These are phyloP conservation scores for Rubia occidens DNA, from an alignment of 305 asterid genomes.

Conservation along the genomic window DNA sequence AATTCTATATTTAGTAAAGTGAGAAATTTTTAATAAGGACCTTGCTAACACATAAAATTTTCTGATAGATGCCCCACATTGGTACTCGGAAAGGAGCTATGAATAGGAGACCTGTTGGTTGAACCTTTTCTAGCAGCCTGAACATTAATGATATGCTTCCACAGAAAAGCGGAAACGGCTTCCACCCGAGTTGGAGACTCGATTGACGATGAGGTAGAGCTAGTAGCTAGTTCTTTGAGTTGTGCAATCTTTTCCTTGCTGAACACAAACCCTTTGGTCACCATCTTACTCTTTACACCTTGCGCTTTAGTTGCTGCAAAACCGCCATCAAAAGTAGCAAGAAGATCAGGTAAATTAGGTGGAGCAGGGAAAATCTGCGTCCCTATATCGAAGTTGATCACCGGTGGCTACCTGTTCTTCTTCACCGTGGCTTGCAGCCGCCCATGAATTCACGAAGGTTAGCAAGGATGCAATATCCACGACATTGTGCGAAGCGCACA, in stretches of 20 bases:
- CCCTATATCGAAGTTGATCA: constrained; percentile 8
- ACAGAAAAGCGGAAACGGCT: neutral
- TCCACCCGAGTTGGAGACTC: neutral
- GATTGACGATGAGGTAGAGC: neutral
- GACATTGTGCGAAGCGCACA: constrained; percentile 28
- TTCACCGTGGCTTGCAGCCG: constrained; percentile 21
- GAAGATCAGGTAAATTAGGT: neutral
- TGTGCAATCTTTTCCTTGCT: constrained; percentile 1
- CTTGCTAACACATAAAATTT: too few relatives aligned
- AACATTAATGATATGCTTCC: constrained; percentile 1
- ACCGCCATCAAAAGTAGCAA: neutral
- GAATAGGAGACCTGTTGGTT: neutral
- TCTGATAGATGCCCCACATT: too few relatives aligned
- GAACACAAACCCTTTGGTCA: constrained; percentile 20
- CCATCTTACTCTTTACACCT: constrained; percentile 6
- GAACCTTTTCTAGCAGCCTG: neutral
- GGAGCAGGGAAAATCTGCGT: constrained; percentile 17
- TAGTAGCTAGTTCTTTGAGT: neutral
- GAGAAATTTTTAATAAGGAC: too few relatives aligned
- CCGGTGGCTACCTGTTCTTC: neutral
- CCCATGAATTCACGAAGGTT: constrained; percentile 33
- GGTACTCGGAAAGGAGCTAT: too few relatives aligned
- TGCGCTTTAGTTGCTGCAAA: neutral
- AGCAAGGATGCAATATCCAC: constrained; percentile 31
- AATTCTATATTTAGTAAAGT: too few relatives aligned